These are phyloP conservation scores for Thielaviopsis musarum DNA, from an alignment of 2,329 filamentous ascomycete species.

Conservation along the genomic window DNA sequence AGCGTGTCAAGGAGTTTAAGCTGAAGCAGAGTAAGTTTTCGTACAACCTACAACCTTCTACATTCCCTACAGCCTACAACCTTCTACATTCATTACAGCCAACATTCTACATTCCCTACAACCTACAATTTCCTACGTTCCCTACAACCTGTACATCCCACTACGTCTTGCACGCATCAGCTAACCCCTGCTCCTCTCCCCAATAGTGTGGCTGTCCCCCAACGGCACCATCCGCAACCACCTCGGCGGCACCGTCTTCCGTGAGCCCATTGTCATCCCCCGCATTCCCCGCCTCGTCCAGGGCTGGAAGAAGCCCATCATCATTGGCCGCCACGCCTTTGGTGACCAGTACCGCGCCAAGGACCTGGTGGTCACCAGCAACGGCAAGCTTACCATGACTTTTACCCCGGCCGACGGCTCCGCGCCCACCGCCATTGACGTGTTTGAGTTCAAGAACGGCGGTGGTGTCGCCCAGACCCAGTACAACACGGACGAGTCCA, in stretches of 20 bases:
- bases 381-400: constrained; percentile 85
- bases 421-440: constrained; percentile 69
- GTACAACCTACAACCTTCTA: no score
- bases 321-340: constrained; percentile 96
- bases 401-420: constrained; percentile 68
- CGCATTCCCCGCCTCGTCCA: constrained; percentile 84
- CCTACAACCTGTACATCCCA: no score
- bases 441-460: constrained; percentile 73
- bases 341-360: constrained; percentile 98
- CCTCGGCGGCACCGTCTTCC: constrained; percentile 90
- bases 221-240: constrained; percentile 74
- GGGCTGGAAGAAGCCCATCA: constrained; percentile 97
- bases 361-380: constrained; percentile 66
- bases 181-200: constrained; percentile 4
- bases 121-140: no score
- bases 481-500: constrained; percentile 97
- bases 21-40: constrained; percentile 74
- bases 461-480: constrained; percentile 86
- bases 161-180: background rate
- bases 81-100: no score
- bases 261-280: constrained; percentile 94
- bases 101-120: no score
- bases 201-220: constrained; percentile 85
- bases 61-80: no score
- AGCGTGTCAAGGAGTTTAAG: constrained; percentile 91